Base-by-base conservation (phyloP, 2,329 filamentous ascomycete genomes). In the Bipolaris oryzae region DNA sequence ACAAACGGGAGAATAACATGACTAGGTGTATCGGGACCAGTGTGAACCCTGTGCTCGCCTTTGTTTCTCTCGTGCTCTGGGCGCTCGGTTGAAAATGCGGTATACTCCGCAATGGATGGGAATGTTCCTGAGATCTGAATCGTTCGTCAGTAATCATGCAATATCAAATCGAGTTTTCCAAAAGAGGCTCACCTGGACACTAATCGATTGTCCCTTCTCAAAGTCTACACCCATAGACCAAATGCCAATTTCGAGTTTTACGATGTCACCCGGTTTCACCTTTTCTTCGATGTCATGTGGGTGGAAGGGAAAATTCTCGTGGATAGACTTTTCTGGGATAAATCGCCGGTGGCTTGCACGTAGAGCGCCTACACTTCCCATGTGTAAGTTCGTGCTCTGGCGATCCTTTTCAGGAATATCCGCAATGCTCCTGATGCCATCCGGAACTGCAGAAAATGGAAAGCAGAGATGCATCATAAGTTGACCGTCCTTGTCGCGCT, bases 351-450 rank as follows among this genome's bases (percentile, higher is more conserved):
- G 78, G 0, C 78, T 81, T 1, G 80, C 80, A 1, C 80, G 71
- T 20, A 82, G 65, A 11, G 81, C 76, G 15, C 80, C 80, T 5
- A 77, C 72, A 1, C 78, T 75, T 0, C 80, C 79, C 1, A 76
- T 62, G 57, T 81, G 76, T 4, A 79, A 66, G 33, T 77, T 79
- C n/a, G 78, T 57, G 38, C 76, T 79, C 3, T 68, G 64, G 21
- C 72, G 71, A 0, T 81, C 75, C 47, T 77, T 75, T 20, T 74
- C 67, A 80, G 88, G 68, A 83, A 86, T 76, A 83, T 89, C 54
- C 83, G 89, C 79, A 78, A 84, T 73, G 1, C 69, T 72, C 46
- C 58, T 60, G 41, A 52, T 52, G 1, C 21, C 25, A 21, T 72
- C 60, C 0, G 74, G 72, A 0, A 71, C 65, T 0, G 71, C 68